phyloP scores from a whole-genome alignment of 2,329 filamentous ascomycete species.

The Sporothrix variecibatus region DNA sequence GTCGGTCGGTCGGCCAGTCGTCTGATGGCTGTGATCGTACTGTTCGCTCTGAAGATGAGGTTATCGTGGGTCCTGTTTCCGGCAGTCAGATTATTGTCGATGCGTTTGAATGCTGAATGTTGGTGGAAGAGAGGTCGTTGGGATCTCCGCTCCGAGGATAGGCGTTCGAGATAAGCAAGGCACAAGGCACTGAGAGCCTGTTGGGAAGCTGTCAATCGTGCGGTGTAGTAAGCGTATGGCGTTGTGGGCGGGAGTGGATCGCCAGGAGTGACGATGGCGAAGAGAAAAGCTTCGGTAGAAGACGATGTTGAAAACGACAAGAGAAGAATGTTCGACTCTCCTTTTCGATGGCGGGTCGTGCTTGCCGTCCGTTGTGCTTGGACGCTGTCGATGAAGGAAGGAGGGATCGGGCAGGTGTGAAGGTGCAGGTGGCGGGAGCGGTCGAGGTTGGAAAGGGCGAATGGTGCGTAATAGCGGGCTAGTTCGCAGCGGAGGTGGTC shows the following conservation, averaged over 20 bases:
- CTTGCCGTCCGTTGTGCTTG: constrained; percentile 4
- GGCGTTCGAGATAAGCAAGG: constrained; percentile 7
- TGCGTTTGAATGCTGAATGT: not conserved
- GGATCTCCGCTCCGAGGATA: constrained; percentile 12
- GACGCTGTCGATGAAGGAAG: constrained; percentile 9
- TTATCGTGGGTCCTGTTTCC: not conserved
- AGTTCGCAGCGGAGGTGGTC: not conserved
- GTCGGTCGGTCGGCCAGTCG: not conserved
- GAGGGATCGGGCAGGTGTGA: not conserved
- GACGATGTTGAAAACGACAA: not conserved
- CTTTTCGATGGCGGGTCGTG: constrained; percentile 15
- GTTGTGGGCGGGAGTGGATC: not conserved
- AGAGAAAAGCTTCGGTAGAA: not conserved
- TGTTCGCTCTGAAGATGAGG: not conserved
- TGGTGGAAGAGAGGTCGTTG: not conserved
- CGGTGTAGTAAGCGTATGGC: not conserved
- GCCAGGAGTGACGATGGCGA: not conserved
- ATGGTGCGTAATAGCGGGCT: constrained; percentile 6
- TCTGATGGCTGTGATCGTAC: not conserved
- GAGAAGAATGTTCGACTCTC: not conserved
- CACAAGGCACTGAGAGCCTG: not conserved
- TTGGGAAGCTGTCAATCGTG: constrained; percentile 9
- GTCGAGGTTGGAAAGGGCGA: constrained; percentile 9
- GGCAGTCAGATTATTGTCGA: not conserved
- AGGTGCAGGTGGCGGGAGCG: not conserved